Percentiles rank a stretch among this genome's conserved stretches.
Evolutionary conservation across 2,329 filamentous ascomycete species (phyloP).

Genomic region (Colletotrichum cereale): DNA sequence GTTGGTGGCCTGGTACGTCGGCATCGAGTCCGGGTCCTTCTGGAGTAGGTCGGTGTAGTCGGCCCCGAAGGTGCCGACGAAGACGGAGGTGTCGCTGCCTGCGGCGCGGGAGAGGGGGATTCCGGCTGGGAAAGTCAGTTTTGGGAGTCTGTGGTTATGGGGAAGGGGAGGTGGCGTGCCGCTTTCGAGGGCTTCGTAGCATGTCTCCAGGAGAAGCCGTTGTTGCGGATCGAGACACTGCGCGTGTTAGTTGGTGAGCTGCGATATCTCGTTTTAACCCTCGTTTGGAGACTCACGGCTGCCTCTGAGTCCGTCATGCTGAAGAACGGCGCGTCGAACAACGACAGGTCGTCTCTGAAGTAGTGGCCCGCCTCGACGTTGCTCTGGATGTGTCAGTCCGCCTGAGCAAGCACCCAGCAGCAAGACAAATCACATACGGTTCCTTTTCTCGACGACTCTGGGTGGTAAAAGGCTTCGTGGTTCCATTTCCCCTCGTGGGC

Average conservation of each 20-base stretch:
- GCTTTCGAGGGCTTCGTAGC: slow-evolving; percentile 9
- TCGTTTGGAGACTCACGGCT: not conserved
- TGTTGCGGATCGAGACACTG: slow-evolving; percentile 2
- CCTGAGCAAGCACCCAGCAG: not conserved
- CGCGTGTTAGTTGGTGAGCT: not conserved
- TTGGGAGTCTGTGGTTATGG: too few relatives aligned
- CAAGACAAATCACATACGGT: slow-evolving; percentile 10
- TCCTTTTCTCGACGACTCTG: slow-evolving; percentile 15
- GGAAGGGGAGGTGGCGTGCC: slow-evolving; percentile 19
- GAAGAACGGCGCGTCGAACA: slow-evolving; percentile 8
- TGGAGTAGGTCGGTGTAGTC: slow-evolving; percentile 53
- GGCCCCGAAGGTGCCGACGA: slow-evolving; percentile 46
- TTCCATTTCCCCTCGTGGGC: slow-evolving; percentile 15
- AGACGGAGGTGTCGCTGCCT: slow-evolving; percentile 53
- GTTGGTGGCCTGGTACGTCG: slow-evolving; percentile 57
- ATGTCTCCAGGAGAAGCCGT: not conserved
- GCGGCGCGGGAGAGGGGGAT: slow-evolving; percentile 20
- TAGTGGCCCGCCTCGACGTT: slow-evolving; percentile 5
- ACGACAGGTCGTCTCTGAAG: not conserved
- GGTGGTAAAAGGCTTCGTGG: slow-evolving; percentile 26
- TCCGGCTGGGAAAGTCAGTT: slow-evolving; percentile 28
- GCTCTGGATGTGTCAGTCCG: not conserved
- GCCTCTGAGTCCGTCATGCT: not conserved
- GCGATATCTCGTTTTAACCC: too few relatives aligned
- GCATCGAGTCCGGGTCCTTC: slow-evolving; percentile 45